These are phyloP conservation scores for Phytophthora cactorum DNA, from an alignment of 352 stramenopile species.

Conservation along the genomic window DNA sequence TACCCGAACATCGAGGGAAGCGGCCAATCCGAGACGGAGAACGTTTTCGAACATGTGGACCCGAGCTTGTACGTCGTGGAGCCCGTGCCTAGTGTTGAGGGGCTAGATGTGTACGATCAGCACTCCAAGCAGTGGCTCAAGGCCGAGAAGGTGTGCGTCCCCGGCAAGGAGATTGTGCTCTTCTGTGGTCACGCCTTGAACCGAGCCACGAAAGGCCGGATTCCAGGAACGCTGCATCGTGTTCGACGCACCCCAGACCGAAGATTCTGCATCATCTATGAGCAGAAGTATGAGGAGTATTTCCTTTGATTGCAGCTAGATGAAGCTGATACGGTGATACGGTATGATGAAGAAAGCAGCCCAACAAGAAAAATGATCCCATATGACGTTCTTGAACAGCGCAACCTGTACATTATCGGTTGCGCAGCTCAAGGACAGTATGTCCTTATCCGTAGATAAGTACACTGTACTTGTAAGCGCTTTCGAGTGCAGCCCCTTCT, in stretches of 20 bases:
- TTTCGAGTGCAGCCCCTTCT: too few species aligned
- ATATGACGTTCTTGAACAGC: background rate
- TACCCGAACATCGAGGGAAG: constrained; percentile 61
- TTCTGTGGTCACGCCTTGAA: constrained; percentile 65
- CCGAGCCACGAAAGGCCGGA: constrained; percentile 50
- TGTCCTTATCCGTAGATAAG: too few species aligned
- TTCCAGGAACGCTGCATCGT: constrained; percentile 59
- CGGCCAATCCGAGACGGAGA: constrained; percentile 60
- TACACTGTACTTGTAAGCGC: too few species aligned
- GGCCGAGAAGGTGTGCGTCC: constrained; percentile 53
- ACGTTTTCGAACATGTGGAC: constrained; percentile 73
- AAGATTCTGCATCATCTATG: constrained; percentile 69
- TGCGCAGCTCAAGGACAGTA: too few species aligned
- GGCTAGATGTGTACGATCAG: constrained; percentile 63
- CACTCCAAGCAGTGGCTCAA: constrained; percentile 61
- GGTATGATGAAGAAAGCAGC: background rate
- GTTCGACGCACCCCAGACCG: constrained; percentile 46
- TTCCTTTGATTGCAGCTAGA: constrained; percentile 37
- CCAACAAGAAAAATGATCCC: background rate
- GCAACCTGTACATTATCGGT: too few species aligned
- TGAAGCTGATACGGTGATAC: background rate
- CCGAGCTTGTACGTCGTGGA: constrained; percentile 68
- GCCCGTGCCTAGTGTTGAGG: constrained; percentile 56
- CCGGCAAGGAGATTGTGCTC: constrained; percentile 64
- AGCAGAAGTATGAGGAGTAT: constrained; percentile 71